Evolutionary conservation across 2,329 filamentous ascomycete species (phyloP).

Genomic region (Remersonia thermophila): DNA sequence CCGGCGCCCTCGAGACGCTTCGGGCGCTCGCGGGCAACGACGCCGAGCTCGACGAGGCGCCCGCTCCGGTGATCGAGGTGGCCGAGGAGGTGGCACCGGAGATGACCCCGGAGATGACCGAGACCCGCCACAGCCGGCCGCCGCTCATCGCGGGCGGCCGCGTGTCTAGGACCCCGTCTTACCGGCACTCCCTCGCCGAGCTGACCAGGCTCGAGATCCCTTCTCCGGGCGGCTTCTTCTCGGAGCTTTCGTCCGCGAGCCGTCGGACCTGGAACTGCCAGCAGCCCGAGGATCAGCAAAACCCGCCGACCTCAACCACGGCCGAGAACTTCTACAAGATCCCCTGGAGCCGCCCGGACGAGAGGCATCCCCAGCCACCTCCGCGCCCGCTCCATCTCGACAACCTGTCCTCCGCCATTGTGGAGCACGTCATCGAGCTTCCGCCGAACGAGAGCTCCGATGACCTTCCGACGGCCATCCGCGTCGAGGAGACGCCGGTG

Average conservation of each 20-base stretch:
- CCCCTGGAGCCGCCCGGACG: conserved; percentile 51
- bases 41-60: conserved; percentile 47
- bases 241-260: conserved; percentile 61
- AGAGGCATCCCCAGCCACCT: conserved; percentile 22
- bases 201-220: conserved; percentile 78
- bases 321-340: conserved; percentile 84
- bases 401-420: conserved; percentile 32
- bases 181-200: conserved; percentile 51
- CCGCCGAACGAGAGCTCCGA: conserved; percentile 39
- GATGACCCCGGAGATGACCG: conserved; percentile 27
- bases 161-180: conserved; percentile 29
- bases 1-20: conserved; percentile 68
- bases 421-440: conserved; percentile 57
- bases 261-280: conserved; percentile 71
- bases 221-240: conserved; percentile 86
- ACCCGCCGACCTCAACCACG: conserved; percentile 72
- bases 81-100: conserved; percentile 14
- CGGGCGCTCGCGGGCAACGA: conserved; percentile 55
- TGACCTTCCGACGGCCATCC: conserved; percentile 42
- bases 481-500: conserved; percentile 25
- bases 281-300: conserved; percentile 35
- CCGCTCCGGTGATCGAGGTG: conserved; percentile 42
- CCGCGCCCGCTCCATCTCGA: conserved; percentile 25
- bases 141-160: conserved; percentile 32
- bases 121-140: conserved; percentile 41